These are phyloP conservation scores for Nelumbo lutea DNA, from an alignment of 164 flowering plant genomes.

Conservation along the genomic window DNA sequence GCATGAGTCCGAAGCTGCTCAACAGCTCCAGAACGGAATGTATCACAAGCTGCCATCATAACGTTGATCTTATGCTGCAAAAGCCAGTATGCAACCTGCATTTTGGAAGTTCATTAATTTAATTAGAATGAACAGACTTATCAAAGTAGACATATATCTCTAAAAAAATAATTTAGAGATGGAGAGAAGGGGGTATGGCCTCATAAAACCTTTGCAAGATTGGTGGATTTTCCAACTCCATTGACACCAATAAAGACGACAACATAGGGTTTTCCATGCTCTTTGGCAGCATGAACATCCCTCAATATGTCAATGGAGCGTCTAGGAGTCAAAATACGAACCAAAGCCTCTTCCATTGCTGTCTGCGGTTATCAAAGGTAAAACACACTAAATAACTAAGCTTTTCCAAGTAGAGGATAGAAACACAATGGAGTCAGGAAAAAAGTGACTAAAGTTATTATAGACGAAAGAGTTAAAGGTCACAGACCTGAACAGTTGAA, in stretches of 20 bases:
- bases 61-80: slow-evolving; percentile 64
- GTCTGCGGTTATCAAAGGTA: slow-evolving; percentile 29
- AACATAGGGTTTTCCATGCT: slow-evolving; percentile 70
- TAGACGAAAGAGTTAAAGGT: not conserved
- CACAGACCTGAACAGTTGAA: slow-evolving; percentile 58
- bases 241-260: slow-evolving; percentile 82
- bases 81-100: slow-evolving; percentile 86
- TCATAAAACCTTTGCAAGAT: slow-evolving; percentile 57
- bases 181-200: not conserved
- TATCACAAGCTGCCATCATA: slow-evolving; percentile 90
- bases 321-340: slow-evolving; percentile 71
- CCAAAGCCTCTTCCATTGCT: slow-evolving; percentile 85
- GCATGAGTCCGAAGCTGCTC: slow-evolving; percentile 84
- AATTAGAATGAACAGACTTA: not conserved
- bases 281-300: slow-evolving; percentile 74
- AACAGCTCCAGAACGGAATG: slow-evolving; percentile 80
- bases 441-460: not conserved
- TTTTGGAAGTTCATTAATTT: not conserved
- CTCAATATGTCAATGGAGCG: slow-evolving; percentile 76
- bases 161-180: not conserved
- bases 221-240: slow-evolving; percentile 83
- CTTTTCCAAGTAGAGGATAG: not conserved
- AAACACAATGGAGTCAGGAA: not conserved
- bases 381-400: not conserved
- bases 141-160: not conserved